Percentiles rank a stretch among this genome's conserved stretches.
Conservation (phyloP, 176 grass and related monocot genomes). For the Avena eriantha region DNA sequence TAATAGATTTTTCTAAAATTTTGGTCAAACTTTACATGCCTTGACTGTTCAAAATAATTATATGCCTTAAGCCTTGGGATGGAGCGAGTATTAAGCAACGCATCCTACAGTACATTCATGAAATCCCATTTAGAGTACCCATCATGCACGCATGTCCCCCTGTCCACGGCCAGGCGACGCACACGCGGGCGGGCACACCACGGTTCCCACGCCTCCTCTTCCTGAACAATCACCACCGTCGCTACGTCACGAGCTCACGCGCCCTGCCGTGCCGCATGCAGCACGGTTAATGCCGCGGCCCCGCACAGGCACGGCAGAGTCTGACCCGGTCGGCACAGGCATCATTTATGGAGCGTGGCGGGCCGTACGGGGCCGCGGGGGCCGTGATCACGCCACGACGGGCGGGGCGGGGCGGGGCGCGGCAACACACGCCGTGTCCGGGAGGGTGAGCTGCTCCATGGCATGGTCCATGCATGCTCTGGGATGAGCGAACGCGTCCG, state of each 20-base stretch:
- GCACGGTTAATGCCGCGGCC: no score
- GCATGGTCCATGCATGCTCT: constrained; percentile 20
- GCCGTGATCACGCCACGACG: neutral
- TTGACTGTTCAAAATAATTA: no score
- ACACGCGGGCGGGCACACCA: neutral
- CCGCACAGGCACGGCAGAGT: neutral
- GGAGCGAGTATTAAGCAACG: no score
- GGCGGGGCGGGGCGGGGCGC: neutral
- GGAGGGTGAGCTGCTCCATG: no score
- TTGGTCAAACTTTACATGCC: no score
- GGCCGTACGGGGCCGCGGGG: no score
- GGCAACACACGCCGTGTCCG: neutral
- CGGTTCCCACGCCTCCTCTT: neutral
- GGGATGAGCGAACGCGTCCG: neutral
- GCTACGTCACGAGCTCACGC: constrained; percentile 32
- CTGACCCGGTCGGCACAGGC: neutral
- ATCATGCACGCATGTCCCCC: no score
- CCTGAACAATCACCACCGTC: no score
- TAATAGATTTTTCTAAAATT: no score
- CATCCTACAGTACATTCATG: no score
- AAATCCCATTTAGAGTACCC: no score
- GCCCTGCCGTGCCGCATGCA: neutral
- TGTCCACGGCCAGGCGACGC: neutral
- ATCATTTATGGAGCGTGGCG: neutral
- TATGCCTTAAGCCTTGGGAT: no score